Percentiles rank a stretch among this genome's conserved stretches.
Evolutionary conservation across 1,284 basidiomycete genomes (phyloP).

Genomic region (Tetrapyrgos nigripes): DNA sequence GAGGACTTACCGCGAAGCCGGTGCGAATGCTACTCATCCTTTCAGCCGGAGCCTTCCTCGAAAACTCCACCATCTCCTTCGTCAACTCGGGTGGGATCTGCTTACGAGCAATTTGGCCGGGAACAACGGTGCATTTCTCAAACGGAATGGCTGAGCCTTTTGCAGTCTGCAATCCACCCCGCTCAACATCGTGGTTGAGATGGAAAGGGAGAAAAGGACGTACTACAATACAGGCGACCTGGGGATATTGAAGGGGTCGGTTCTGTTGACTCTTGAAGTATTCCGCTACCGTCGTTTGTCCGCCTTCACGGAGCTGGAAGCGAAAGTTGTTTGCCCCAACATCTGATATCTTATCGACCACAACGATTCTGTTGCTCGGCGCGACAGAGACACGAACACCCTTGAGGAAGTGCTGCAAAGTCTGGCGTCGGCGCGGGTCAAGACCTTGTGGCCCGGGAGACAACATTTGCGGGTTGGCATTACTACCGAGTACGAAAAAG

Average conservation of each 20-base stretch:
- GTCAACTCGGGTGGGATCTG: conserved; percentile 63
- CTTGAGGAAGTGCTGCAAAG: conserved; percentile 40
- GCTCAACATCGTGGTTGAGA: background rate
- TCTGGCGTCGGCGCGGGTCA: conserved; percentile 49
- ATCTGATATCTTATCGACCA: conserved; percentile 48
- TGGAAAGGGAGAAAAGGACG: conserved; percentile 6
- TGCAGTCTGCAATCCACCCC: conserved; percentile 41
- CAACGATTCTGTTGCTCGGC: conserved; percentile 32
- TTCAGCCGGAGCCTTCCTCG: conserved; percentile 56
- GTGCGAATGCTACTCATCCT: conserved; percentile 51
- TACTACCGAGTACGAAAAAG: conserved; percentile 32
- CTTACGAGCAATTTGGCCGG: conserved; percentile 65
- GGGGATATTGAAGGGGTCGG: conserved; percentile 44
- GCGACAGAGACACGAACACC: conserved; percentile 45
- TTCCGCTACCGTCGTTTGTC: conserved; percentile 49
- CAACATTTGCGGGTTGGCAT: conserved; percentile 29
- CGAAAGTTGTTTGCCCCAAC: conserved; percentile 26
- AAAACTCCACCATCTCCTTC: conserved; percentile 57
- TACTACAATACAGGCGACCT: conserved; percentile 57
- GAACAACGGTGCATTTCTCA: conserved; percentile 55
- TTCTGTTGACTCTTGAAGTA: conserved; percentile 53
- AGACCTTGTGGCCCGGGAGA: conserved; percentile 36
- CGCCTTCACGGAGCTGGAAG: conserved; percentile 51
- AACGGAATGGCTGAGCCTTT: conserved; percentile 59
- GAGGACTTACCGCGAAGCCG: conserved; percentile 51